Evolutionary conservation across 192 early-diverging fungal species (phyloP).

Genomic region (Coemansia sp.): DNA sequence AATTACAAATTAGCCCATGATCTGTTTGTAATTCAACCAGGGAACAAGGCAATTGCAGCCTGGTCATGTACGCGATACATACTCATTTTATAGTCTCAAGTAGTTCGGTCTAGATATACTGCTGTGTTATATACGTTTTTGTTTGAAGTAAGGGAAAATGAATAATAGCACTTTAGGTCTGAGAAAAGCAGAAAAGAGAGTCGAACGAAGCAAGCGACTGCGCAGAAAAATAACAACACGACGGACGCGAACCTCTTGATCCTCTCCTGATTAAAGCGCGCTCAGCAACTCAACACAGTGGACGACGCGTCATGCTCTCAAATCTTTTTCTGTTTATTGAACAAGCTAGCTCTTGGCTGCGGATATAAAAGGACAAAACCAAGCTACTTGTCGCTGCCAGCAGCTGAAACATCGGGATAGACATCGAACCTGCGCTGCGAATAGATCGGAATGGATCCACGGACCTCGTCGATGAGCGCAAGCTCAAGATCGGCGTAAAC

Average conservation of each 20-base stretch:
- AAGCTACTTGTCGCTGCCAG: background rate
- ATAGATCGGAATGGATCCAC: slow-evolving; percentile 74
- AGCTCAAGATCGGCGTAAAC: slow-evolving; percentile 78
- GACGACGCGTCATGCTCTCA: no score
- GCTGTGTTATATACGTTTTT: background rate
- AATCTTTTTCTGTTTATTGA: no score
- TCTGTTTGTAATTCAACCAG: background rate
- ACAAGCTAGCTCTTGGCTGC: no score
- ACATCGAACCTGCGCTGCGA: slow-evolving; percentile 87
- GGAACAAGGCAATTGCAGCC: background rate
- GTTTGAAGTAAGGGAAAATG: background rate
- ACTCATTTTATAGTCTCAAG: background rate
- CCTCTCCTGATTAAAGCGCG: no score
- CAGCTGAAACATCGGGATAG: slow-evolving; percentile 70
- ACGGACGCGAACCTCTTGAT: background rate
- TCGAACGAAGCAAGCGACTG: no score
- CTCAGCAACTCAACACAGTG: no score
- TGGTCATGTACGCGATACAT: background rate
- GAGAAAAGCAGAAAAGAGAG: background rate
- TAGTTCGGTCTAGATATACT: background rate
- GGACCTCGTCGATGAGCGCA: slow-evolving; percentile 59
- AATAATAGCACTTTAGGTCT: background rate
- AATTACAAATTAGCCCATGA: background rate
- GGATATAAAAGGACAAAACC: background rate
- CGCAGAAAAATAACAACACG: background rate